These are phyloP conservation scores for Pseudomonodictys pantanalensis DNA, from an alignment of 495 filamentous ascomycete species.

Conservation along the genomic window DNA sequence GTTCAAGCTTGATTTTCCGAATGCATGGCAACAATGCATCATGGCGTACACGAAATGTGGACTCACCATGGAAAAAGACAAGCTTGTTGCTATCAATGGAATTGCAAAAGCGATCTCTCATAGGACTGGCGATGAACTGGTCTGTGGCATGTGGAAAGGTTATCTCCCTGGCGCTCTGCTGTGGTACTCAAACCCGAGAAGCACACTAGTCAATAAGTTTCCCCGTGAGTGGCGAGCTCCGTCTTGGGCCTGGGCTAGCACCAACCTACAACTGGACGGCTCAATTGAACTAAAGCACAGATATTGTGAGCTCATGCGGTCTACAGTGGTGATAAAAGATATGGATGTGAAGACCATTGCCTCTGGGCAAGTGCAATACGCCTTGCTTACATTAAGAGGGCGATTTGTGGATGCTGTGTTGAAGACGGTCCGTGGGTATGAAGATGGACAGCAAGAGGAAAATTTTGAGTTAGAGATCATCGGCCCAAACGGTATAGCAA, in stretches of 20 bases:
- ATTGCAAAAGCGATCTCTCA: not conserved
- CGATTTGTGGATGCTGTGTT: too few relatives aligned
- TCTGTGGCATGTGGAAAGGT: not conserved
- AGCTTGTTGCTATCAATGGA: slow-evolving; percentile 1
- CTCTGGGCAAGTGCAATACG: too few relatives aligned
- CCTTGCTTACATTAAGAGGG: too few relatives aligned
- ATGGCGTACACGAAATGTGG: not conserved
- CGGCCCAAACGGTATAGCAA: too few relatives aligned
- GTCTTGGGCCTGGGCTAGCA: slow-evolving; percentile 9
- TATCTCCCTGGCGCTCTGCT: not conserved
- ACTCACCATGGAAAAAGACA: not conserved
- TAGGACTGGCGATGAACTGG: not conserved
- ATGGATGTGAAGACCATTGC: too few relatives aligned
- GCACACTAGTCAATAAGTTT: not conserved
- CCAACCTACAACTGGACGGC: not conserved
- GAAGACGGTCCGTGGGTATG: too few relatives aligned
- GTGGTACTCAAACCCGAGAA: not conserved
- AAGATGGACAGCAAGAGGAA: too few relatives aligned
- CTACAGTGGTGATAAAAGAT: too few relatives aligned
- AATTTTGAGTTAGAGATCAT: too few relatives aligned
- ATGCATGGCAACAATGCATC: not conserved
- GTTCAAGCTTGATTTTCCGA: not conserved
- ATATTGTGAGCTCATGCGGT: too few relatives aligned
- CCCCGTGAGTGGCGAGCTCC: not conserved
- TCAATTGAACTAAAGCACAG: too few relatives aligned